These are phyloP conservation scores for Camellia granthamiana DNA, from an alignment of 148 eudicot species.

Conservation along the genomic window DNA sequence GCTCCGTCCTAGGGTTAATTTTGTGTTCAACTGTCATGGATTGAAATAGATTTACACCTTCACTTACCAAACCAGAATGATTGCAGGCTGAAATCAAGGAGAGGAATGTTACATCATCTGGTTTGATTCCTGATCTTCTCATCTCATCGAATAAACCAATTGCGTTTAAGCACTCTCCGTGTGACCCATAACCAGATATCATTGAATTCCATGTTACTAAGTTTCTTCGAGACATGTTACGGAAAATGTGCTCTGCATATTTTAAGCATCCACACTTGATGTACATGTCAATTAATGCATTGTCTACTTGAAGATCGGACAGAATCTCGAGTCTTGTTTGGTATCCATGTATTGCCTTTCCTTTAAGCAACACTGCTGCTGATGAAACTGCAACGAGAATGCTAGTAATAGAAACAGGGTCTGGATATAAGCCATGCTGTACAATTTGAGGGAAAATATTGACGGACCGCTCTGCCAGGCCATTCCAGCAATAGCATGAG, in stretches of 20 bases:
- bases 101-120: slow-evolving; percentile 28
- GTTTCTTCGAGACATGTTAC: slow-evolving; percentile 28
- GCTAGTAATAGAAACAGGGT: slow-evolving; percentile 31
- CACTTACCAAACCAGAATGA: slow-evolving; percentile 26
- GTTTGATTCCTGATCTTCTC: slow-evolving; percentile 17
- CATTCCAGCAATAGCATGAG: slow-evolving; percentile 38
- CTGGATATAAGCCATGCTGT: slow-evolving; percentile 34
- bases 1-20: slow-evolving; percentile 43
- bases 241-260: slow-evolving; percentile 34
- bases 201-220: slow-evolving; percentile 37
- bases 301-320: slow-evolving; percentile 38
- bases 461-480: slow-evolving; percentile 32
- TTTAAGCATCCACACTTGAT: slow-evolving; percentile 41
- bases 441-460: slow-evolving; percentile 32
- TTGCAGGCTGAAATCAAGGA: slow-evolving; percentile 29
- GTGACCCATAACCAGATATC: slow-evolving; percentile 33
- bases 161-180: slow-evolving; percentile 26
- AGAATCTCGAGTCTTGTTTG: slow-evolving; percentile 20
- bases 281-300: slow-evolving; percentile 49
- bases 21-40: slow-evolving; percentile 23
- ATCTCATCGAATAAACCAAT: slow-evolving; percentile 24
- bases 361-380: slow-evolving; percentile 36
- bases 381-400: slow-evolving; percentile 39
- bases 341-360: slow-evolving; percentile 42
- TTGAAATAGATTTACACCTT: slow-evolving; percentile 26